phyloP scores from a whole-genome alignment of 2,329 filamentous ascomycete species.

The Xylariaceae sp. region DNA sequence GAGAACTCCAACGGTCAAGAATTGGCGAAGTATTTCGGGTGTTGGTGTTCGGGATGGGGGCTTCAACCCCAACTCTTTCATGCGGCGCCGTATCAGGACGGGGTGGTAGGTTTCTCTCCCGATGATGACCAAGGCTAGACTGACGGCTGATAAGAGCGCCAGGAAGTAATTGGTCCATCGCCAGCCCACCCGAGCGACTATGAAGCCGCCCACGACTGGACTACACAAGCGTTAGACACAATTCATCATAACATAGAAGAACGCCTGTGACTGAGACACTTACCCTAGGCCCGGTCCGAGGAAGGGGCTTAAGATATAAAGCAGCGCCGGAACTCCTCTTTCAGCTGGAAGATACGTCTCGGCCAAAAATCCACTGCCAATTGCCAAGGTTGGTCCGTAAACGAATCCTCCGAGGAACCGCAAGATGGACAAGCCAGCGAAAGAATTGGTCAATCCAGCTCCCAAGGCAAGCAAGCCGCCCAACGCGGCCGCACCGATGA shows the following conservation, averaged over 20 bases:
- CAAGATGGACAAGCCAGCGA: slow-evolving; percentile 48
- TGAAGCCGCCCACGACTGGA: slow-evolving; percentile 47
- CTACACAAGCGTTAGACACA: slow-evolving; percentile 30
- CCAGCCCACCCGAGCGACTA: slow-evolving; percentile 44
- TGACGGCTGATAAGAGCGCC: slow-evolving; percentile 42
- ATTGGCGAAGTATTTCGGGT: slow-evolving; percentile 26
- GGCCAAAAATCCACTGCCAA: slow-evolving; percentile 46
- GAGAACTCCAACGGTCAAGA: slow-evolving; percentile 41
- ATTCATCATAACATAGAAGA: background rate
- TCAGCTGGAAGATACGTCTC: slow-evolving; percentile 44
- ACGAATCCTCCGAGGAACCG: slow-evolving; percentile 55
- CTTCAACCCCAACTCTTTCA: slow-evolving; percentile 33
- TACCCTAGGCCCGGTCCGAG: slow-evolving; percentile 50
- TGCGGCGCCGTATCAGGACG: slow-evolving; percentile 38
- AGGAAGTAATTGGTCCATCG: slow-evolving; percentile 52
- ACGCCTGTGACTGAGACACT: slow-evolving; percentile 15
- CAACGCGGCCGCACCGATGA: slow-evolving; percentile 41
- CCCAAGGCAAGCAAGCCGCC: slow-evolving; percentile 55
- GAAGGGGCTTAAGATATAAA: slow-evolving; percentile 50
- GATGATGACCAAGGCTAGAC: slow-evolving; percentile 35
- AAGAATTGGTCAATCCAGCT: slow-evolving; percentile 46
- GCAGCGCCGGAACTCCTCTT: slow-evolving; percentile 39
- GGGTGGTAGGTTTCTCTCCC: slow-evolving; percentile 57
- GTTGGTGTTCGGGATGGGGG: slow-evolving; percentile 24
- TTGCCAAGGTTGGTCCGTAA: slow-evolving; percentile 45